Conservation (phyloP, 179 eudicot genomes). For the Patellifolia procumbens region DNA sequence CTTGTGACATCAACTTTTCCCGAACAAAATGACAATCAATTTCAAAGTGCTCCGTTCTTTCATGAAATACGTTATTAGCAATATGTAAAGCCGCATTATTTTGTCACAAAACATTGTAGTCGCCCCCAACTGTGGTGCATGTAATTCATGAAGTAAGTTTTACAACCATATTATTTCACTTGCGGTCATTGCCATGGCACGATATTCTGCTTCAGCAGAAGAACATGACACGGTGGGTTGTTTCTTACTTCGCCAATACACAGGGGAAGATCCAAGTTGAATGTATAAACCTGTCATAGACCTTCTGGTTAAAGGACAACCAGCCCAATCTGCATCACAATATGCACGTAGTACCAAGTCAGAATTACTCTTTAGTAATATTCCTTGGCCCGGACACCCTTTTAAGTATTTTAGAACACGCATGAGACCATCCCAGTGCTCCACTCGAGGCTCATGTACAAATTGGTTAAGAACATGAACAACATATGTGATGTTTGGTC, state of each 20-base stretch:
- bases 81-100: too few species aligned
- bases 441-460: neutral
- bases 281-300: neutral
- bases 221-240: neutral
- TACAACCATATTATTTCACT: neutral
- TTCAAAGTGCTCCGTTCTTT: too few species aligned
- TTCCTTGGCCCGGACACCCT: neutral
- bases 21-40: too few species aligned
- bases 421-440: neutral
- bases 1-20: too few species aligned
- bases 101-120: too few species aligned
- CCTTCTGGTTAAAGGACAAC: neutral
- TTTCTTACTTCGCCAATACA: neutral
- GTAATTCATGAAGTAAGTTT: too few species aligned
- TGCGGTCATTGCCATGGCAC: neutral
- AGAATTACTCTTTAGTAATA: too few species aligned
- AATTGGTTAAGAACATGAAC: too few species aligned
- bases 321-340: neutral
- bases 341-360: neutral
- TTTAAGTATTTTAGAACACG: neutral
- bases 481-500: too few species aligned
- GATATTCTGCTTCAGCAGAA: neutral
- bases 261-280: neutral
- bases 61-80: too few species aligned
- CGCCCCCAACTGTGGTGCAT: too few species aligned